Conservation (phyloP, 2,329 filamentous ascomycete genomes). For the Aspergillus sojae region DNA sequence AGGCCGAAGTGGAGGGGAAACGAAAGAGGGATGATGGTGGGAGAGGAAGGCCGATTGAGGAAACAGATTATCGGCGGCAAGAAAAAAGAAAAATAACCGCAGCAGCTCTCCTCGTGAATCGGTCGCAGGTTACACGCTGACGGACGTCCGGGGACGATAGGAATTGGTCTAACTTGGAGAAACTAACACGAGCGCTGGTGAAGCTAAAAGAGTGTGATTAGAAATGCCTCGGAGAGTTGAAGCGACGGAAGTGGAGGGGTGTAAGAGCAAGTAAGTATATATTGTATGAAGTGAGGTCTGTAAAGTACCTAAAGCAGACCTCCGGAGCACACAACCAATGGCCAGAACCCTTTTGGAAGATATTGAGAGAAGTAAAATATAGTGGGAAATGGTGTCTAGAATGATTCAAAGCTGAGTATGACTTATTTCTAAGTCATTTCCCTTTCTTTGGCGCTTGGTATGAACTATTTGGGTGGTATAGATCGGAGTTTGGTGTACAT, state of each 20-base stretch:
- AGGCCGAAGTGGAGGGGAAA: slow-evolving; percentile 9
- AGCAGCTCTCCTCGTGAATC: slow-evolving; percentile 25
- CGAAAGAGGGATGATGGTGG: slow-evolving; percentile 15
- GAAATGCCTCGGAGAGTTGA: background rate
- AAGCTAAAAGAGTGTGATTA: background rate
- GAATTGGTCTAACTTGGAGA: background rate
- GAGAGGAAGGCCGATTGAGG: slow-evolving; percentile 16
- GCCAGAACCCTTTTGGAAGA: background rate
- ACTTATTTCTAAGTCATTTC: background rate
- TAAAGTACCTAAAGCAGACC: background rate
- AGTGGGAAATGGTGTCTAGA: background rate
- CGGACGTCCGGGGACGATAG: slow-evolving; percentile 8
- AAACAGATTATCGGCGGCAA: slow-evolving; percentile 23
- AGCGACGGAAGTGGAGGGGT: background rate
- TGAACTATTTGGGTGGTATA: background rate
- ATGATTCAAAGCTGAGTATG: background rate
- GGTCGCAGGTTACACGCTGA: slow-evolving; percentile 29
- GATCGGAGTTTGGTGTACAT: background rate
- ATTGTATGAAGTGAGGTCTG: background rate
- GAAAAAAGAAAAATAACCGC: slow-evolving; percentile 19
- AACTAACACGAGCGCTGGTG: background rate
- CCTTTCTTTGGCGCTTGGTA: background rate
- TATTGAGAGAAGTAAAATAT: background rate
- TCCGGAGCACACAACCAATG: background rate
- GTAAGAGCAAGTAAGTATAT: background rate